These are phyloP conservation scores for Volutella citrinella DNA, from an alignment of 2,329 filamentous ascomycete species.

Conservation along the genomic window DNA sequence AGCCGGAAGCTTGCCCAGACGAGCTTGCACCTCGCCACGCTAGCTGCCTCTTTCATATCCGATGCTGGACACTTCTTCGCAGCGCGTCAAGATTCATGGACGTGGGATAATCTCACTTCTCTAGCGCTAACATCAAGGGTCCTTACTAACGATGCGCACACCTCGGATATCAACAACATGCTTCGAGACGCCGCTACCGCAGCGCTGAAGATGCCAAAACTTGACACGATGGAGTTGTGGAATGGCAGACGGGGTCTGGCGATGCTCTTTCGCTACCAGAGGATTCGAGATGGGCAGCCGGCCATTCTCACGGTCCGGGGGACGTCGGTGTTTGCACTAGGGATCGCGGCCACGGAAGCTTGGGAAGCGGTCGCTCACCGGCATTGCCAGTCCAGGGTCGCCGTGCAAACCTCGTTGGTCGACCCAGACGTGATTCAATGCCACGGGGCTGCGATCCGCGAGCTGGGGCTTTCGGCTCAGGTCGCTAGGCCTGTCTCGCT, in stretches of 20 bases:
- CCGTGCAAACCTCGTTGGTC: conserved; percentile 14
- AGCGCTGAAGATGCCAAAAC: conserved; percentile 26
- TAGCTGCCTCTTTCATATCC: conserved; percentile 31
- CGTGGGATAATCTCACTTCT: conserved; percentile 28
- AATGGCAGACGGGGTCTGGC: conserved; percentile 25
- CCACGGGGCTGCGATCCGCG: conserved; percentile 23
- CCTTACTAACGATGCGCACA: conserved; percentile 19
- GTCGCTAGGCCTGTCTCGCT: conserved; percentile 19
- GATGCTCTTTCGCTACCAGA: conserved; percentile 23
- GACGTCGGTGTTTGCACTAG: conserved; percentile 18
- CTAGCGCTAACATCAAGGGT: conserved; percentile 29
- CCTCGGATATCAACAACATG: conserved; percentile 22
- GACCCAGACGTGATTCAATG: conserved; percentile 10
- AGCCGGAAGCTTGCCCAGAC: conserved; percentile 26
- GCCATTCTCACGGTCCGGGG: conserved; percentile 22
- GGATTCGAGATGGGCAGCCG: conserved; percentile 11
- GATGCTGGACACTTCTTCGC: conserved; percentile 31
- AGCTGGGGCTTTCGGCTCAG: conserved; percentile 18
- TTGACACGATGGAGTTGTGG: conserved; percentile 32
- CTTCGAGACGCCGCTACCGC: conserved; percentile 24
- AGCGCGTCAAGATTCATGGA: conserved; percentile 19
- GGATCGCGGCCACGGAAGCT: conserved; percentile 14
- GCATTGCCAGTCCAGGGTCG: conserved; percentile 15
- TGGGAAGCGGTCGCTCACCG: conserved; percentile 21
- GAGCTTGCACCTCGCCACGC: conserved; percentile 25